Conservation (phyloP, 2,329 filamentous ascomycete genomes). For the Pyrenophora seminiperda region DNA sequence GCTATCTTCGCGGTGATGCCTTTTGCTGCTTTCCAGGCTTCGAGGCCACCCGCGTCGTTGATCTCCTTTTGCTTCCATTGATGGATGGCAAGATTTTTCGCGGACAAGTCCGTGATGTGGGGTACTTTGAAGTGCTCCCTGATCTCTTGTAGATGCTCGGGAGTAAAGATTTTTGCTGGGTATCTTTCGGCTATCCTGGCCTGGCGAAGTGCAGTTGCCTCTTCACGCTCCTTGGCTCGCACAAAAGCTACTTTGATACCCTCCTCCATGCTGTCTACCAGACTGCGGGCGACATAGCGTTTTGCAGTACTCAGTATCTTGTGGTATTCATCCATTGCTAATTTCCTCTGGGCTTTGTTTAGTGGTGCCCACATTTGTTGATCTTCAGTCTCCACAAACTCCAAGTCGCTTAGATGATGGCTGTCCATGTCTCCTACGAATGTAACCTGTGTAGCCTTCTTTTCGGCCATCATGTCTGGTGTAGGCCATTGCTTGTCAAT, state of each 20-base stretch:
- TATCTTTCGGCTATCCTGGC: conserved; percentile 18
- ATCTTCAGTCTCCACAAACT: conserved; percentile 13
- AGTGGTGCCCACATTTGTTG: conserved; percentile 15
- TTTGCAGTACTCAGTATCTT: conserved; percentile 22
- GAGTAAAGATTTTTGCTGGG: conserved; percentile 16
- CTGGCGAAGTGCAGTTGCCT: conserved; percentile 8
- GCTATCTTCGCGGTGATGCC: conserved; percentile 14
- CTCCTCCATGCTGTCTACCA: conserved; percentile 32
- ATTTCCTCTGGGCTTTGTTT: conserved; percentile 11
- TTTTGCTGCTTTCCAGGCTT: conserved; percentile 18
- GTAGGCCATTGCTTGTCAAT: conserved; percentile 43
- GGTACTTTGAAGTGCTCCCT: conserved; percentile 17
- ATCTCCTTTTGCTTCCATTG: conserved; percentile 20
- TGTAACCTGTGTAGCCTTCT: conserved; percentile 20
- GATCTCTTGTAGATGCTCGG: conserved; percentile 19
- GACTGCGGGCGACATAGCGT: conserved; percentile 22
- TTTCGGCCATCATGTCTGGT: conserved; percentile 20
- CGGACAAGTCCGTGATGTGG: conserved; percentile 10
- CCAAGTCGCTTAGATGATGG: conserved; percentile 2
- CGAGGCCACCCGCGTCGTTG: conserved; percentile 22
- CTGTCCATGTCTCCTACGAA: conserved; percentile 3
- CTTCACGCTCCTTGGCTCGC: conserved; percentile 24
- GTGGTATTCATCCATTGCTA: conserved; percentile 23
- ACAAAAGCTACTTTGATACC: conserved; percentile 34
- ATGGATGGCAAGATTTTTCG: conserved; percentile 22